Conservation (phyloP, 1,284 basidiomycete genomes). For the Marasmius tenuissimus region DNA sequence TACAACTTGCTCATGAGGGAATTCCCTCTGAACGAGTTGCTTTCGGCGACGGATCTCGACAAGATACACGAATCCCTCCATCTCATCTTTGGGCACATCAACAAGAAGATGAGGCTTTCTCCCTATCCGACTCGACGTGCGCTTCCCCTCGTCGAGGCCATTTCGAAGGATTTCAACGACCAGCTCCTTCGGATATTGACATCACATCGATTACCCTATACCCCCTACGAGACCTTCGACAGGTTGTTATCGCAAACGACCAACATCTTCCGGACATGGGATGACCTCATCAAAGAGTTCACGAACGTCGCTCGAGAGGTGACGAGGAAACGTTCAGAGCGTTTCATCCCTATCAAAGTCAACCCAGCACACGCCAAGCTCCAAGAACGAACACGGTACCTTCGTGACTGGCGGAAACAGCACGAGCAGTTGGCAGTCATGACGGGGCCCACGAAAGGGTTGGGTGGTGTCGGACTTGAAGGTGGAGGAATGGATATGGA, state of each 20-base stretch:
- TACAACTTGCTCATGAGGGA: slow-evolving; percentile 99
- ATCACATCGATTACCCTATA: slow-evolving; percentile 88
- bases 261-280: slow-evolving; percentile 92
- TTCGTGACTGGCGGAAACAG: slow-evolving; percentile 93
- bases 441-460: slow-evolving; percentile 91
- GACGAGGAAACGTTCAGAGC: slow-evolving; percentile 87
- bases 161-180: slow-evolving; percentile 96
- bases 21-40: slow-evolving; percentile 94
- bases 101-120: slow-evolving; percentile 92
- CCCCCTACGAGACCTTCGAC: slow-evolving; percentile 93
- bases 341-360: slow-evolving; percentile 98
- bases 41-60: slow-evolving; percentile 94
- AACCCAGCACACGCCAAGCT: slow-evolving; percentile 88
- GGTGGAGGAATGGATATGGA: slow-evolving; percentile 93
- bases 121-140: slow-evolving; percentile 96
- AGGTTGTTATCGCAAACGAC: slow-evolving; percentile 76
- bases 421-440: slow-evolving; percentile 97
- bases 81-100: slow-evolving; percentile 92
- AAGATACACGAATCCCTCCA: slow-evolving; percentile 89
- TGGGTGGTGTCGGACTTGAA: slow-evolving; percentile 70
- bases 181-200: slow-evolving; percentile 90
- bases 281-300: slow-evolving; percentile 97
- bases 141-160: slow-evolving; percentile 95
- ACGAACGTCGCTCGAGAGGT: slow-evolving; percentile 97
- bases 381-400: slow-evolving; percentile 86